phyloP scores from a whole-genome alignment of 352 stramenopile species.

The Globisporangium acanthophoron region DNA sequence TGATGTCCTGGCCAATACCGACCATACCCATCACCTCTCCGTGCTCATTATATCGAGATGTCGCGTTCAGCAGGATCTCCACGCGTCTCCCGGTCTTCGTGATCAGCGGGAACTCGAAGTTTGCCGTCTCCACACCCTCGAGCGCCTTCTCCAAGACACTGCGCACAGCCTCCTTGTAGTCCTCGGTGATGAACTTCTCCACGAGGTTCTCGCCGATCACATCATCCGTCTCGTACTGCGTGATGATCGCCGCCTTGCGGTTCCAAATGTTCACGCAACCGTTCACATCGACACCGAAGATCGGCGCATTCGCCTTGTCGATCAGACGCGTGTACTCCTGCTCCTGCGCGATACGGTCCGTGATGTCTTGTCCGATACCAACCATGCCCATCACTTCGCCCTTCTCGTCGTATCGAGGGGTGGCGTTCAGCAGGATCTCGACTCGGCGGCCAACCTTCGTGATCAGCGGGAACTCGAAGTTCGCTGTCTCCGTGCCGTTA shows the following conservation, averaged over 20 bases:
- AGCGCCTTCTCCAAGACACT: conserved; percentile 36
- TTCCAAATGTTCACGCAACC: conserved; percentile 57
- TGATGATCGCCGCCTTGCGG: conserved; percentile 42
- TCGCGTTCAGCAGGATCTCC: conserved; percentile 75
- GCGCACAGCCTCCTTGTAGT: conserved; percentile 28
- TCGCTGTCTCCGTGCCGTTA: conserved; percentile 36
- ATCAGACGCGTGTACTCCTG: too few relatives aligned
- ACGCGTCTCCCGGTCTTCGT: conserved; percentile 63
- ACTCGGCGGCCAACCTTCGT: conserved; percentile 41
- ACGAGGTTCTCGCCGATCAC: conserved; percentile 48
- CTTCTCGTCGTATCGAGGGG: conserved; percentile 69
- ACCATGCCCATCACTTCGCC: conserved; percentile 10
- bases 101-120: conserved; percentile 72
- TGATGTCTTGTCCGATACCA: too few relatives aligned
- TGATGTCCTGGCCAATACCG: conserved; percentile 63
- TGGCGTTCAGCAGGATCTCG: conserved; percentile 50
- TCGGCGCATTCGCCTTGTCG: too few relatives aligned
- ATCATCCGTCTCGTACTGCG: conserved; percentile 37
- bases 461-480: conserved; percentile 60
- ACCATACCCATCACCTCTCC: conserved; percentile 64
- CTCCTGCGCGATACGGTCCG: too few relatives aligned
- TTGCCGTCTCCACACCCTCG: conserved; percentile 32
- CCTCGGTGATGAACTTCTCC: conserved; percentile 50
- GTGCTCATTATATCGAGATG: conserved; percentile 13
- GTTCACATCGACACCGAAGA: conserved; percentile 11